These are phyloP conservation scores for Streptanthus diversifolius DNA, from an alignment of 345 rosid genomes.

Conservation along the genomic window DNA sequence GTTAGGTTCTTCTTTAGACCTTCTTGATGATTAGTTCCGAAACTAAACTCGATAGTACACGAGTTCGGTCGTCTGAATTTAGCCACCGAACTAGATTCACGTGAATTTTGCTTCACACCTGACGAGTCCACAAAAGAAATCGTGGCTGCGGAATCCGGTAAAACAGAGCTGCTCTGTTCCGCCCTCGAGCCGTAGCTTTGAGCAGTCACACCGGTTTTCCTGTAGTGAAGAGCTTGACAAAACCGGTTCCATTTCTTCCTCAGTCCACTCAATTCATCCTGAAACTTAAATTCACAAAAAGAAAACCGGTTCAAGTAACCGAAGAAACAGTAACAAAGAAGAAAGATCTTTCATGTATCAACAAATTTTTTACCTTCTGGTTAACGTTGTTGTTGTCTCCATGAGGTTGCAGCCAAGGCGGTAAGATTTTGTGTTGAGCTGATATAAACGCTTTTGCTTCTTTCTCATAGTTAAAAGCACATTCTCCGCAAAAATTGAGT, in stretches of 20 bases:
- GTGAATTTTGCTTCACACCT: slow-evolving; percentile 32
- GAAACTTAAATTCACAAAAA: slow-evolving; percentile 26
- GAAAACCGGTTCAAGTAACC: neutral
- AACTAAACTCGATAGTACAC: slow-evolving; percentile 61
- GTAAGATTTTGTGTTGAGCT: slow-evolving; percentile 49
- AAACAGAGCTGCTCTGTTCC: slow-evolving; percentile 40
- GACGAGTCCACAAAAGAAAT: slow-evolving; percentile 46
- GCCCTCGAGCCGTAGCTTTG: slow-evolving; percentile 16
- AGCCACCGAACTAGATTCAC: slow-evolving; percentile 43
- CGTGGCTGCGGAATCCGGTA: slow-evolving; percentile 34
- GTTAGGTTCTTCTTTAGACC: slow-evolving; percentile 30
- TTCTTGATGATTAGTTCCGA: slow-evolving; percentile 34
- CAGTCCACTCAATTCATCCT: slow-evolving; percentile 58
- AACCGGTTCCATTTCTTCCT: slow-evolving; percentile 70
- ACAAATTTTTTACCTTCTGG: slow-evolving; percentile 46
- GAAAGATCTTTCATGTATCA: neutral
- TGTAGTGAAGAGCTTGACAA: slow-evolving; percentile 58
- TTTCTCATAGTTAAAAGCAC: slow-evolving; percentile 65
- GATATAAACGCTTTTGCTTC: slow-evolving; percentile 62
- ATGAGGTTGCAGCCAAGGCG: slow-evolving; percentile 65
- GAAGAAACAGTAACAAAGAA: neutral
- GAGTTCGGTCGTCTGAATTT: slow-evolving; percentile 68
- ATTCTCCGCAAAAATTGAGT: slow-evolving; percentile 62
- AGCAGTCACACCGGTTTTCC: neutral
- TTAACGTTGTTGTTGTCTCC: slow-evolving; percentile 33